Evolutionary conservation across 192 early-diverging fungal species (phyloP).

Genomic region (Chytriomyces confervae): DNA sequence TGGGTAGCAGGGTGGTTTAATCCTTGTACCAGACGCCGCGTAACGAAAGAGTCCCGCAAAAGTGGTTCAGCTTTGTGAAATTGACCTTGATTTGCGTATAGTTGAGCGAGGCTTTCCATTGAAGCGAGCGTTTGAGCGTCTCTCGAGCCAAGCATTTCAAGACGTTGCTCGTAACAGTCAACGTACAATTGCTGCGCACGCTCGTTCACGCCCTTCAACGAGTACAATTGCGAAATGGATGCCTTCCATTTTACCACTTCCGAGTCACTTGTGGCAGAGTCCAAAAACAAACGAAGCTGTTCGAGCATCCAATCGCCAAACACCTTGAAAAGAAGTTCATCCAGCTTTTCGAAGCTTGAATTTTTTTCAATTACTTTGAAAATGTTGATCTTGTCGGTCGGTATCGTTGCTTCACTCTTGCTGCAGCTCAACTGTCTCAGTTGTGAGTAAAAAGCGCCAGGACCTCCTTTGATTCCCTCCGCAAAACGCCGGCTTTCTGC

Average conservation of each 20-base stretch:
- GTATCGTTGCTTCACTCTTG: not conserved
- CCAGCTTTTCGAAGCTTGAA: not conserved
- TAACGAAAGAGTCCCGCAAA: constrained; percentile 10
- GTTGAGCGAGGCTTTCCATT: constrained; percentile 12
- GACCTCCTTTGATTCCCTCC: not conserved
- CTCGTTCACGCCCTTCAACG: not conserved
- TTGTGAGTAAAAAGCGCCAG: not conserved
- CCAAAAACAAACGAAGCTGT: not conserved
- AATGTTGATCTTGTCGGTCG: not conserved
- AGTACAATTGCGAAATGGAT: not conserved
- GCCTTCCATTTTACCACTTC: not conserved
- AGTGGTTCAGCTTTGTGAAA: constrained; percentile 32
- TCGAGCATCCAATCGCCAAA: constrained; percentile 4
- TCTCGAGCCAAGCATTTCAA: not conserved
- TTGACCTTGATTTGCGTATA: constrained; percentile 19
- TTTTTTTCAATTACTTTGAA: not conserved
- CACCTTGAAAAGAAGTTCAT: not conserved
- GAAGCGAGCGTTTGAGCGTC: constrained; percentile 25
- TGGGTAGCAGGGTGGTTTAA: not conserved
- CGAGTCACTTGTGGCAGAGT: not conserved
- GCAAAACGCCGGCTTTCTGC: not conserved
- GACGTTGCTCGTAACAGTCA: not conserved
- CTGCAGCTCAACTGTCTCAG: not conserved
- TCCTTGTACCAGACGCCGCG: not conserved
- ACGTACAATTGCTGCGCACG: not conserved